These are phyloP conservation scores for Trichocomaceae sp. DNA, from an alignment of 2,329 filamentous ascomycete genomes.

Conservation along the genomic window DNA sequence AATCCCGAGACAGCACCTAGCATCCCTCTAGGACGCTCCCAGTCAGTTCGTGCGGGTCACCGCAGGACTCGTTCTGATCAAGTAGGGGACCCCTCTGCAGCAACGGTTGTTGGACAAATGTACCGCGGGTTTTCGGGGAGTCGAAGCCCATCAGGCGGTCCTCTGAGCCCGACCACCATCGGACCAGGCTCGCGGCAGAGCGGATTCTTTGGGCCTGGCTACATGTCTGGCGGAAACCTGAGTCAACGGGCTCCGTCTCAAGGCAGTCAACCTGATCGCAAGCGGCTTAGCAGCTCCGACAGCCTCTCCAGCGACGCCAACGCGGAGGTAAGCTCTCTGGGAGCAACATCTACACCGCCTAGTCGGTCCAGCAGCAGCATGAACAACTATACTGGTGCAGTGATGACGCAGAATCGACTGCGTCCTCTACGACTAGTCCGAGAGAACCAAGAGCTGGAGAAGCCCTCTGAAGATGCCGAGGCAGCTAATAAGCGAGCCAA, in stretches of 20 bases:
- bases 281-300: slow-evolving; percentile 62
- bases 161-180: slow-evolving; percentile 47
- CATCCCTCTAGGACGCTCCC: slow-evolving; percentile 40
- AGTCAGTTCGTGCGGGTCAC: slow-evolving; percentile 37
- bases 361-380: slow-evolving; percentile 61
- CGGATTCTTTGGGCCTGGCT: slow-evolving; percentile 36
- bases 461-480: slow-evolving; percentile 37
- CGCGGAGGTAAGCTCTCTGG: slow-evolving; percentile 40
- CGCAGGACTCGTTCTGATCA: slow-evolving; percentile 47
- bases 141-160: slow-evolving; percentile 42
- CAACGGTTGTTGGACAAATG: slow-evolving; percentile 80
- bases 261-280: slow-evolving; percentile 41
- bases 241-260: slow-evolving; percentile 50
- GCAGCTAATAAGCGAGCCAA: slow-evolving; percentile 41
- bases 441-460: slow-evolving; percentile 53
- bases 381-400: slow-evolving; percentile 61
- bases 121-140: slow-evolving; percentile 59
- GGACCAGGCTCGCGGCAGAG: slow-evolving; percentile 36
- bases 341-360: slow-evolving; percentile 47
- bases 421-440: slow-evolving; percentile 81
- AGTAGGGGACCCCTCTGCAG: slow-evolving; percentile 44
- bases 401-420: slow-evolving; percentile 63
- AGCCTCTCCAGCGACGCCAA: slow-evolving; percentile 46
- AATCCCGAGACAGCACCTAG: slow-evolving; percentile 44
- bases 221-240: slow-evolving; percentile 49